Conservation (phyloP, 2,329 filamentous ascomycete species). For the Xylaria multiplex region DNA sequence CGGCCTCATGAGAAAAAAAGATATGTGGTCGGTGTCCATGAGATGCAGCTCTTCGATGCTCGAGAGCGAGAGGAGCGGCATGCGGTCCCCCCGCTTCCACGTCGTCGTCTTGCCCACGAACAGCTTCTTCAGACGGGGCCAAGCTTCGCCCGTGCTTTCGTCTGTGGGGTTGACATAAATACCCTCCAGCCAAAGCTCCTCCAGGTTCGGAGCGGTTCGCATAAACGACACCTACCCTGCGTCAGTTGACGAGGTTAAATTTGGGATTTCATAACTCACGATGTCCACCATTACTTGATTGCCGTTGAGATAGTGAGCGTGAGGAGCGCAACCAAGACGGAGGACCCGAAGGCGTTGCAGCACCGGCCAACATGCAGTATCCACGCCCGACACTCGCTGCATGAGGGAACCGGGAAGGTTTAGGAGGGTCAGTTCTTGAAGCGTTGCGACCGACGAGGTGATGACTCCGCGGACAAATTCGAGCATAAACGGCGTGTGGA, state of each 20-base stretch:
- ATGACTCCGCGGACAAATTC: constrained; percentile 34
- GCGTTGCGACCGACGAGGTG: constrained; percentile 32
- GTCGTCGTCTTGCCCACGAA: constrained; percentile 20
- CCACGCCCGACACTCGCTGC: background rate
- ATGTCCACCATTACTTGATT: constrained; percentile 21
- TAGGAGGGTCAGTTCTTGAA: constrained; percentile 43
- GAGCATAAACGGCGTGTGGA: constrained; percentile 11
- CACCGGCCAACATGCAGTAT: constrained; percentile 27
- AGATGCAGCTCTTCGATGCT: constrained; percentile 33
- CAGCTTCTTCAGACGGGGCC: constrained; percentile 32
- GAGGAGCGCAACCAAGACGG: constrained; percentile 22
- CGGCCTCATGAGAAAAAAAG: constrained; percentile 2
- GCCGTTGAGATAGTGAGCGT: no score
- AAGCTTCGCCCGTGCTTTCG: constrained; percentile 27
- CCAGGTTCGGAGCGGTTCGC: constrained; percentile 41
- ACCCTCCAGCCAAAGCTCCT: constrained; percentile 42
- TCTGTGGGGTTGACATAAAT: constrained; percentile 16
- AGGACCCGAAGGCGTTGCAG: constrained; percentile 38
- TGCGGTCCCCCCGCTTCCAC: background rate
- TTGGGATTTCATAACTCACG: constrained; percentile 35
- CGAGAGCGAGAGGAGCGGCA: constrained; percentile 8
- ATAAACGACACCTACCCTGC: constrained; percentile 30
- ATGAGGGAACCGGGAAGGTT: constrained; percentile 13
- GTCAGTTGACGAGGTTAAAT: constrained; percentile 25
- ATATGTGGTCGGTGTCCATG: constrained; percentile 12